Evolutionary conservation across 2,329 filamentous ascomycete genomes (phyloP).

Genomic region (Colletotrichum tofieldiae): DNA sequence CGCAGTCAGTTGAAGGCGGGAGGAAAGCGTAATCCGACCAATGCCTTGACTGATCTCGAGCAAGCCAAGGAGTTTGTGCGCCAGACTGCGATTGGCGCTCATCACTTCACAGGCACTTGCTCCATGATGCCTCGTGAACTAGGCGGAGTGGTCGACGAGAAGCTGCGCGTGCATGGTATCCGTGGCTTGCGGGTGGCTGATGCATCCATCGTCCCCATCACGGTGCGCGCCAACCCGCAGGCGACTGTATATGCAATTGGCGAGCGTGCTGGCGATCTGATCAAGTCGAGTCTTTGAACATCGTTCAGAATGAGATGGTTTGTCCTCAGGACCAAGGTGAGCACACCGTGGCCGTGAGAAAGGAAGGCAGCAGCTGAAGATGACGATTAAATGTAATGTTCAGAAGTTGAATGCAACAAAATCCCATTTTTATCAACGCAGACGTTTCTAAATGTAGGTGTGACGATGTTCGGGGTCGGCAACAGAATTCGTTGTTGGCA

Average conservation of each 20-base stretch:
- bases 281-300: constrained; percentile 44
- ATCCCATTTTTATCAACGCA: background rate
- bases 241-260: constrained; percentile 57
- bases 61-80: constrained; percentile 55
- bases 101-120: constrained; percentile 65
- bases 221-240: constrained; percentile 51
- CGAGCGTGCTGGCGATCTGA: constrained; percentile 46
- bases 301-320: too few relatives aligned
- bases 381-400: background rate
- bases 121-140: constrained; percentile 68
- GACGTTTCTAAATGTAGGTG: background rate
- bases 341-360: background rate
- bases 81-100: constrained; percentile 54
- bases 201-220: constrained; percentile 55
- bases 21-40: constrained; percentile 47
- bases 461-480: background rate
- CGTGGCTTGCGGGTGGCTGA: constrained; percentile 62
- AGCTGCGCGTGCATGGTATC: constrained; percentile 61
- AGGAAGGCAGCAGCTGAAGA: background rate
- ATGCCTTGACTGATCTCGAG: constrained; percentile 52
- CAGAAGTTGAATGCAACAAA: background rate
- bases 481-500: background rate
- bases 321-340: background rate
- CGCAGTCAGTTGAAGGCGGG: constrained; percentile 58
- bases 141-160: constrained; percentile 63